Percentiles rank a stretch among this genome's conserved stretches.
Evolutionary conservation across 139 green algal species (phyloP).

Genomic region (Micractinium conductrix): DNA sequence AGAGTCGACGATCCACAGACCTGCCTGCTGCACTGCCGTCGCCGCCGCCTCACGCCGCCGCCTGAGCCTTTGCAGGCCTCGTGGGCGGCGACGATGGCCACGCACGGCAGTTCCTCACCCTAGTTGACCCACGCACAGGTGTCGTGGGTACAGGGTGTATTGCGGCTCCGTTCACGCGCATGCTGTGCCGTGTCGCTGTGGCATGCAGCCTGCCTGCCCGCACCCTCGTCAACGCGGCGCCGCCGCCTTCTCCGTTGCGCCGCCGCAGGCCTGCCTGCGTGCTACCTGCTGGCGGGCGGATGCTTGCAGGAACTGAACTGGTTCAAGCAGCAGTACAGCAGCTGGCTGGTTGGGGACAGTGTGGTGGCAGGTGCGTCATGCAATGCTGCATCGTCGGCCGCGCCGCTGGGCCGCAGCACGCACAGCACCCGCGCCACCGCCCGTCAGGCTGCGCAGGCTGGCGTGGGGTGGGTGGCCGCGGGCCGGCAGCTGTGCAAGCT

Average conservation of each 20-base stretch:
- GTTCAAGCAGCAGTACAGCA: conserved; percentile 37
- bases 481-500: no score
- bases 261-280: conserved; percentile 34
- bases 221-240: no score
- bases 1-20: background rate
- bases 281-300: conserved; percentile 37
- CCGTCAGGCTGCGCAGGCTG: no score
- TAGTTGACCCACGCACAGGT: conserved; percentile 26
- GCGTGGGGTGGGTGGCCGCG: no score
- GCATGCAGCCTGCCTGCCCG: background rate
- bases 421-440: no score
- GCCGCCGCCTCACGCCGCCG: background rate
- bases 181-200: background rate
- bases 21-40: background rate
- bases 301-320: conserved; percentile 50
- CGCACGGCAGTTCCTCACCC: conserved; percentile 3
- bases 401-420: background rate
- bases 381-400: no score
- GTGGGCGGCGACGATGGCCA: background rate
- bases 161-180: no score
- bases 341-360: conserved; percentile 51
- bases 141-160: background rate
- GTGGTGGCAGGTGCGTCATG: conserved; percentile 39
- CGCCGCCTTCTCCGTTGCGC: background rate
- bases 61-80: background rate